Evolutionary conservation across 495 filamentous ascomycete species (phyloP).

Genomic region (Aspergillus egyptiacus): DNA sequence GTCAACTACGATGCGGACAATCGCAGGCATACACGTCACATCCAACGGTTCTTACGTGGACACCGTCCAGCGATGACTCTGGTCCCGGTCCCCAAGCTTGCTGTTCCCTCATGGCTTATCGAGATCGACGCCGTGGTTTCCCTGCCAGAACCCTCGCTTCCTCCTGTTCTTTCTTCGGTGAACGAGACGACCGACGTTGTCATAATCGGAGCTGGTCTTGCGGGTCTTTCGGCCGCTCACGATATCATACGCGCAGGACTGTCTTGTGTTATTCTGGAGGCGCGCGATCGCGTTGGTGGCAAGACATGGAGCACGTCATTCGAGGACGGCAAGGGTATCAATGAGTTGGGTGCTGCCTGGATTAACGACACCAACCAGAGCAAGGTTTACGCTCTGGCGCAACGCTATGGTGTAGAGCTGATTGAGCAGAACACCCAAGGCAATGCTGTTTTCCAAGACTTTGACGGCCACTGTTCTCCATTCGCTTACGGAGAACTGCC

Average conservation of each 20-base stretch:
- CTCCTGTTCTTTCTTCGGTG: neutral
- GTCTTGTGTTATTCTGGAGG: conserved; percentile 39
- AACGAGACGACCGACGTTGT: conserved; percentile 27
- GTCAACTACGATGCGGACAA: conserved; percentile 26
- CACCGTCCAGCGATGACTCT: conserved; percentile 27
- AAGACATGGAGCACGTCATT: conserved; percentile 32
- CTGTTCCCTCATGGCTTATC: conserved; percentile 24
- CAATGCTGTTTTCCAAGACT: conserved; percentile 28
- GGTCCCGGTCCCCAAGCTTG: conserved; percentile 28
- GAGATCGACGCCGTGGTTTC: conserved; percentile 30
- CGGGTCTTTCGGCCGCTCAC: conserved; percentile 43
- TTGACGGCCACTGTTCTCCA: conserved; percentile 15
- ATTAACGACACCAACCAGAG: conserved; percentile 47
- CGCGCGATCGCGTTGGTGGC: conserved; percentile 45
- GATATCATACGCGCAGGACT: conserved; percentile 34
- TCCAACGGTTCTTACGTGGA: conserved; percentile 23
- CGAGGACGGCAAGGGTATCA: conserved; percentile 14
- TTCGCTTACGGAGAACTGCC: conserved; percentile 28
- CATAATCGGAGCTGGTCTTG: conserved; percentile 46
- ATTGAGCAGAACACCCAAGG: conserved; percentile 40
- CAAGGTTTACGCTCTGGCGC: conserved; percentile 30
- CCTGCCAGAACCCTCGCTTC: neutral
- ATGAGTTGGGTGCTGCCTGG: conserved; percentile 47
- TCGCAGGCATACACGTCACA: conserved; percentile 14
- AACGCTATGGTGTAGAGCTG: conserved; percentile 32